Base-by-base conservation (phyloP, 345 rosid species). In the Eucalyptus coolabah region DNA sequence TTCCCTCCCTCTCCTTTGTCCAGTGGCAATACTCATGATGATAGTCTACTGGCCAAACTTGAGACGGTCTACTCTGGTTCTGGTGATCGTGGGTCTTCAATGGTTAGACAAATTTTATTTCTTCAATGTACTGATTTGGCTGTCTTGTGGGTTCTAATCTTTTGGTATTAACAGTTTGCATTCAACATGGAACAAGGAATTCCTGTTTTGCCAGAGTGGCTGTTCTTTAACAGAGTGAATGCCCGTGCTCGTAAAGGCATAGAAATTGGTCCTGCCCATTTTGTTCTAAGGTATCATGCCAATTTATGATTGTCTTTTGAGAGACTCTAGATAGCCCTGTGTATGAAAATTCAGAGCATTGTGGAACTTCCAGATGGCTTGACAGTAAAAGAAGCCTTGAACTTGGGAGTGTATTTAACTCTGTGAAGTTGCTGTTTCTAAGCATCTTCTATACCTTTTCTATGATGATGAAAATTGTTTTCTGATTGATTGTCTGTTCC, bases 111-210 rank as follows among this genome's bases (percentile, higher is more conserved):
- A 83, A 67, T 89, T 21, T 77, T 86, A 87, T 86, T 86, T 86
- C 23, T 54, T 16, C 17, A 89, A 88, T 86, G 49, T 88, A 89
- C 44, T 86, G 67, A 86, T 85, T 47, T 32, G 87, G 86, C 32
- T 81, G 63, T 23, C 16, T 26, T 87, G 54, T 80, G 86, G 49
- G 90, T 47, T 50, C 53, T 32, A 81, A 82, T 56, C 88, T 89
- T 86, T 88, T 88, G 90, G 23, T 51, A 87, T 89, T 91, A 90
- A 93, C 95, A 98, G 99, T 93, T 96, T 91, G 97, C 93, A 34
- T 92, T 98, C 89, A 96, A 95, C 92, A 94, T 96, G 95, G 99
- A 97, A 89, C 99, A 98, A 94, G 99, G 99, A 72, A 95, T 97
- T 91, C 99, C 99, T 83, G 92, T 96, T 89, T 90, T 95, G 92